Evolutionary conservation across 768 basidiomycete species (phyloP).

Genomic region (Agrocybe praecox): DNA sequence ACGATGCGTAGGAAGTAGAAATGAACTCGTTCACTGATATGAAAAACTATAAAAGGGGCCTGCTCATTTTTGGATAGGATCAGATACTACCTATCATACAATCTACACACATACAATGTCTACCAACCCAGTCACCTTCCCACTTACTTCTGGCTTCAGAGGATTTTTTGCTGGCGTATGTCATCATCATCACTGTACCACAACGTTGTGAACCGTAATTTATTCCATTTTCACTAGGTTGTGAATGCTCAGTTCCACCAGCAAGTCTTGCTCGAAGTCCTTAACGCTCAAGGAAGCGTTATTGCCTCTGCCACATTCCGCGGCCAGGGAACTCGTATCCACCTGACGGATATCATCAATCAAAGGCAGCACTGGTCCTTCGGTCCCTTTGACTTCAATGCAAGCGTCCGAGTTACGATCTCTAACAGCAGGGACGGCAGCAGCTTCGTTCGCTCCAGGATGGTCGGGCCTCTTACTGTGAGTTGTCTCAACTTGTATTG

Average conservation of each 20-base stretch:
- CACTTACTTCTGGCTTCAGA: background rate
- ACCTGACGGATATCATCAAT: background rate
- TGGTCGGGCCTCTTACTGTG: constrained; percentile 3
- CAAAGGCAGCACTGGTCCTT: constrained; percentile 5
- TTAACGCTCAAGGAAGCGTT: background rate
- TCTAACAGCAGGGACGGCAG: background rate
- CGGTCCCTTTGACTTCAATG: constrained; percentile 3
- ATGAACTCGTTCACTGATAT: no score
- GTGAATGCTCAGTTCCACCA: background rate
- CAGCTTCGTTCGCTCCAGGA: background rate
- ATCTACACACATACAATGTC: background rate
- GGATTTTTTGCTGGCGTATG: background rate
- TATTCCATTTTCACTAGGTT: background rate
- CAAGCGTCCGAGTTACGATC: background rate
- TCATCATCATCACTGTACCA: background rate
- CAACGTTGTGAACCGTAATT: no score
- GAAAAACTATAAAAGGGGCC: no score
- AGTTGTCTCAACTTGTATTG: background rate
- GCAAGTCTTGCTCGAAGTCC: background rate
- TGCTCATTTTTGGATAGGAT: no score
- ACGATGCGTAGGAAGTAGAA: no score
- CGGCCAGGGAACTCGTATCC: background rate
- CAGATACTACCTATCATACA: background rate
- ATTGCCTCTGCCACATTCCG: background rate
- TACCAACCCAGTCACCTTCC: background rate